These are phyloP conservation scores for Colletotrichum sp. DNA, from an alignment of 2,329 filamentous ascomycete species.

Conservation along the genomic window DNA sequence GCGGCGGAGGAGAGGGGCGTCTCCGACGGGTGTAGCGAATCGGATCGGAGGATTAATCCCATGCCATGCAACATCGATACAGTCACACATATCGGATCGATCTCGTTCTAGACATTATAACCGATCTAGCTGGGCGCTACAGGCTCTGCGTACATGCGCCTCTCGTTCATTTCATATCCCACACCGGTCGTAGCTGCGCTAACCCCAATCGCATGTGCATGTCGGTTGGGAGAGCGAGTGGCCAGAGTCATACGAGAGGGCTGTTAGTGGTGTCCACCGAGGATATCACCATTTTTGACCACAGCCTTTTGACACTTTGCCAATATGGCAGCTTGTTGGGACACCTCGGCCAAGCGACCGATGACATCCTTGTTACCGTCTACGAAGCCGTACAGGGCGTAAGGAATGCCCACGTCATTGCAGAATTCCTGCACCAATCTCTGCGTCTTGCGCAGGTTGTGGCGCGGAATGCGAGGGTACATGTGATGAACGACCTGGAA, in stretches of 20 bases:
- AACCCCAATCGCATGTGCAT: neutral
- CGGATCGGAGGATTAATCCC: neutral
- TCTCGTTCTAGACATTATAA: neutral
- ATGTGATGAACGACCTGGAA: conserved; percentile 91
- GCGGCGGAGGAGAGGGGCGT: neutral
- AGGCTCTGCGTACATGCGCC: neutral
- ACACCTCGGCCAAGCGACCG: conserved; percentile 76
- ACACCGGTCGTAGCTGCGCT: neutral
- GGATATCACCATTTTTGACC: conserved; percentile 31
- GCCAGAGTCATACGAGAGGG: neutral
- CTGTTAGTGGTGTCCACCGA: conserved; percentile 20
- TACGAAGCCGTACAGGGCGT: conserved; percentile 84
- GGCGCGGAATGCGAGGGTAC: conserved; percentile 81
- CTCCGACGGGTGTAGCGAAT: neutral
- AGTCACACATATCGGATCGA: neutral
- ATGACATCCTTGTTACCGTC: conserved; percentile 85
- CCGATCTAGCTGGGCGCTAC: neutral
- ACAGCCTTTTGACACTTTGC: conserved; percentile 72
- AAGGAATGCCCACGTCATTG: conserved; percentile 80
- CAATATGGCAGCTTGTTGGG: conserved; percentile 78
- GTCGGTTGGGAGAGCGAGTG: neutral
- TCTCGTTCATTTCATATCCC: neutral
- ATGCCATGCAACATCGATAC: neutral
- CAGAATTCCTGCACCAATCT: conserved; percentile 82
- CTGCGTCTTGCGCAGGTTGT: conserved; percentile 80